Conservation (phyloP, 2,329 filamentous ascomycete genomes). For the Cryphonectria parasitica region DNA sequence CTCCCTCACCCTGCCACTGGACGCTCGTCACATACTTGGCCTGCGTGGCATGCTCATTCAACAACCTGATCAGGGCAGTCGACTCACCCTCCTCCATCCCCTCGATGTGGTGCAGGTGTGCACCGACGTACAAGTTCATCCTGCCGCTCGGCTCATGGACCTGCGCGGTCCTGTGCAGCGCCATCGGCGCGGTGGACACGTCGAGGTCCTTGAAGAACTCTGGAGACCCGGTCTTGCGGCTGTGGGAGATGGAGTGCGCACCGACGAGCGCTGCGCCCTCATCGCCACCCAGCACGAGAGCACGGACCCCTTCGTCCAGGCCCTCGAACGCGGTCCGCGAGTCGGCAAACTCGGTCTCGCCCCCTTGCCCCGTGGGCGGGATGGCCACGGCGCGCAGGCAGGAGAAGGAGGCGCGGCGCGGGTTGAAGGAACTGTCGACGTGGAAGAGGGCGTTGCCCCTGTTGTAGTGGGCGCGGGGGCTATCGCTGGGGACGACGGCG, state of each 20-base stretch:
- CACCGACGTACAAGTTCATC: constrained; percentile 57
- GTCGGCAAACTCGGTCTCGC: constrained; percentile 58
- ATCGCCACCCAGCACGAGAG: constrained; percentile 36
- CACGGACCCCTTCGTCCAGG: constrained; percentile 42
- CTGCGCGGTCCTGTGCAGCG: constrained; percentile 54
- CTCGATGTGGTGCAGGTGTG: constrained; percentile 58
- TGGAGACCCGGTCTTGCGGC: constrained; percentile 54
- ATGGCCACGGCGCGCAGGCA: constrained; percentile 54
- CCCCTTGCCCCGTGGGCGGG: constrained; percentile 51
- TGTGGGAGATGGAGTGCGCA: constrained; percentile 56
- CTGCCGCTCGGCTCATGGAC: constrained; percentile 54
- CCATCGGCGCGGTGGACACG: constrained; percentile 42
- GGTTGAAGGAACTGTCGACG: constrained; percentile 59
- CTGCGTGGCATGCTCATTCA: constrained; percentile 53
- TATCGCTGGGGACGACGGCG: constrained; percentile 45
- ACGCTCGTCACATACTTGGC: constrained; percentile 50
- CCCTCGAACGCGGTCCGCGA: constrained; percentile 54
- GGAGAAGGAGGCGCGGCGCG: constrained; percentile 55
- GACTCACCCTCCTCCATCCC: constrained; percentile 37
- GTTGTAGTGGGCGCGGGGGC: constrained; percentile 45
- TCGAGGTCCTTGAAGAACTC: constrained; percentile 52
- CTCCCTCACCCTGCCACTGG: constrained; percentile 52
- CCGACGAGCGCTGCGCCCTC: constrained; percentile 47
- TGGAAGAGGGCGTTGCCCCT: constrained; percentile 57
- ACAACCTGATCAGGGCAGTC: constrained; percentile 41